A percentile compares a stretch with the other conserved stretches of the same genome.
Conservation (phyloP, 805 yeast species). For the Spathaspora gorwiae region DNA sequence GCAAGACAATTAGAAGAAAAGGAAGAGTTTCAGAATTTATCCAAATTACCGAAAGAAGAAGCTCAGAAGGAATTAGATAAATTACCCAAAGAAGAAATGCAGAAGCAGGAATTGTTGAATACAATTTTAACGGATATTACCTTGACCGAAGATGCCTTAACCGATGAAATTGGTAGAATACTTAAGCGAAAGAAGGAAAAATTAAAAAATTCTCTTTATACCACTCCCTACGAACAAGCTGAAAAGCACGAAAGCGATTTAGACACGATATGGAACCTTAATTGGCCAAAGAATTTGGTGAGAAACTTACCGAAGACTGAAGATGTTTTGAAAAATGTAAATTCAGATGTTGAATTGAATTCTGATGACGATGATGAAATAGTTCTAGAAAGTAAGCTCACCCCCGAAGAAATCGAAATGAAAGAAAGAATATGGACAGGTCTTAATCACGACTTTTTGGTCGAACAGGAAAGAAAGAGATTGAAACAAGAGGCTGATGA, state of each 20-base stretch:
- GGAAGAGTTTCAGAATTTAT: slow-evolving; percentile 2
- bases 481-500: slow-evolving; percentile 83
- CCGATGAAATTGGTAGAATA: slow-evolving; percentile 7
- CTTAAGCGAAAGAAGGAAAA: slow-evolving; percentile 10
- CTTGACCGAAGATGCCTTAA: slow-evolving; percentile 3
- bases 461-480: slow-evolving; percentile 81
- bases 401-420: slow-evolving; percentile 62
- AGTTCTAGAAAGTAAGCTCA: slow-evolving; percentile 54
- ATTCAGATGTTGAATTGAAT: slow-evolving; percentile 58
- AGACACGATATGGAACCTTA: slow-evolving; percentile 16
- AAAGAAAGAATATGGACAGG: slow-evolving; percentile 90
- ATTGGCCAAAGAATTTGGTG: slow-evolving; percentile 45
- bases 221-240: slow-evolving; percentile 27
- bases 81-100: slow-evolving; percentile 5
- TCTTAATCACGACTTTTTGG: slow-evolving; percentile 75
- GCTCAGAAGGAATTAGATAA: slow-evolving; percentile 6
- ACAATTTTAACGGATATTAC: slow-evolving; percentile 6
- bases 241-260: slow-evolving; percentile 13
- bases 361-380: slow-evolving; percentile 79
- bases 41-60: slow-evolving; percentile 6
- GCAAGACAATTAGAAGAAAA: slow-evolving; percentile 24
- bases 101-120: slow-evolving; percentile 5
- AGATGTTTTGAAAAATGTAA: slow-evolving; percentile 47
- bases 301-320: slow-evolving; percentile 52
- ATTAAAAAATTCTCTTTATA: slow-evolving; percentile 17